Percentiles rank a stretch among this genome's conserved stretches.
These are phyloP conservation scores for Hypomontagnella submonticulosa DNA, from an alignment of 495 filamentous ascomycete species.

Conservation along the genomic window DNA sequence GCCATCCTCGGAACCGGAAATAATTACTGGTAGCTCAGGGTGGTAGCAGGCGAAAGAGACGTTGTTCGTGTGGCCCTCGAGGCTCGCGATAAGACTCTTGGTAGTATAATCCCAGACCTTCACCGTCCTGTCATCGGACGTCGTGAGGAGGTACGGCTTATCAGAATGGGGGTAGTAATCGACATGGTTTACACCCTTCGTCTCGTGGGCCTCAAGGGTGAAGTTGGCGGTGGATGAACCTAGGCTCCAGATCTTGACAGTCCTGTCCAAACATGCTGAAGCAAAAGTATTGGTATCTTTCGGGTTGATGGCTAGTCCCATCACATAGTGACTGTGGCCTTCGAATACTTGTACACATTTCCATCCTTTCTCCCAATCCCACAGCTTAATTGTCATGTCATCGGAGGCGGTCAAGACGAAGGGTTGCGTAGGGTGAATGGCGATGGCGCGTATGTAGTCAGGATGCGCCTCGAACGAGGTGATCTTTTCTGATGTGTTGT, in stretches of 20 bases:
- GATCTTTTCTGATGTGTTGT: slow-evolving; percentile 99
- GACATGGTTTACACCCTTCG: slow-evolving; percentile 97
- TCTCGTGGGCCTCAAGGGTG: slow-evolving; percentile 96
- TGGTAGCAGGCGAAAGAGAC: slow-evolving; percentile 99
- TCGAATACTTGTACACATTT: slow-evolving; percentile 98
- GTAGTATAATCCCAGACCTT: slow-evolving; percentile 99
- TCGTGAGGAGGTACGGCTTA: slow-evolving; percentile 96
- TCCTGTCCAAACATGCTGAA: slow-evolving; percentile 94
- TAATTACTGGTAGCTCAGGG: slow-evolving; percentile 95
- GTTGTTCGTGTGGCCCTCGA: slow-evolving; percentile 98
- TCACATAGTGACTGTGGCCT: slow-evolving; percentile 97
- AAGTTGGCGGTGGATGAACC: slow-evolving; percentile 91
- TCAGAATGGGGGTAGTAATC: slow-evolving; percentile 97
- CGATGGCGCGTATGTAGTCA: slow-evolving; percentile 98
- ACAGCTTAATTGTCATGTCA: slow-evolving; percentile 99
- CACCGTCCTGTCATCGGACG: slow-evolving; percentile 91
- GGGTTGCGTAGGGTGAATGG: slow-evolving; percentile 94
- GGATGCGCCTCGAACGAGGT: slow-evolving; percentile 98
- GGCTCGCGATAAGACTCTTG: slow-evolving; percentile 93
- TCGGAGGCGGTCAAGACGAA: slow-evolving; percentile 97
- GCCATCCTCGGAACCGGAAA: slow-evolving; percentile 97
- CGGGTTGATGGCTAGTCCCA: slow-evolving; percentile 99
- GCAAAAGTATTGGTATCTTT: slow-evolving; percentile 99
- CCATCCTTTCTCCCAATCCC: slow-evolving; percentile 99
- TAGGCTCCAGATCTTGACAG: slow-evolving; percentile 98